Evolutionary conservation across 164 flowering plant species (phyloP).

Genomic region (Warburgia ugandensis): DNA sequence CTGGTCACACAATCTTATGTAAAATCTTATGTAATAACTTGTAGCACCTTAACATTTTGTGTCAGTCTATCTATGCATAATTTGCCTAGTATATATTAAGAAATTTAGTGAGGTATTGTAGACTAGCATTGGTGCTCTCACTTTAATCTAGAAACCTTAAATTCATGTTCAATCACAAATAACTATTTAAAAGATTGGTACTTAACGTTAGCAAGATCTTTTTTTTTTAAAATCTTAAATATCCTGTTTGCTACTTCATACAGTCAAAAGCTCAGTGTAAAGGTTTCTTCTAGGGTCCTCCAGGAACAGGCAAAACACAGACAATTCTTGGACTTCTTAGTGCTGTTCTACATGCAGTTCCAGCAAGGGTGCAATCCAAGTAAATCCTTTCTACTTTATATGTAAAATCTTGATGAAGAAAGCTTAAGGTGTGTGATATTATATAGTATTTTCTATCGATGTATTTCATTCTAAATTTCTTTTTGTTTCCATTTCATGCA

Average conservation of each 20-base stretch:
- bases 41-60: no score
- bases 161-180: no score
- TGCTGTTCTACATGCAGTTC: slow-evolving; percentile 91
- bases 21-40: no score
- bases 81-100: no score
- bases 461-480: no score
- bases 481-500: slow-evolving; percentile 19
- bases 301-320: slow-evolving; percentile 98
- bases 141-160: no score
- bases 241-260: neutral
- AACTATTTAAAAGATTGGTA: no score
- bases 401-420: neutral
- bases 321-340: slow-evolving; percentile 95
- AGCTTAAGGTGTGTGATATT: neutral
- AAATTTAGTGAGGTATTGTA: no score
- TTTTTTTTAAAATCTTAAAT: neutral
- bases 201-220: neutral
- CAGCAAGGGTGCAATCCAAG: slow-evolving; percentile 65
- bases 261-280: neutral
- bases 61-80: no score
- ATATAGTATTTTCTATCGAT: neutral
- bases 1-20: no score
- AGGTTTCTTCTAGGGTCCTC: slow-evolving; percentile 76
- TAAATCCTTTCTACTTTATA: slow-evolving; percentile 18
- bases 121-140: no score